Base-by-base conservation (phyloP, 257 asterid species). In the Linderniella brevidens region DNA sequence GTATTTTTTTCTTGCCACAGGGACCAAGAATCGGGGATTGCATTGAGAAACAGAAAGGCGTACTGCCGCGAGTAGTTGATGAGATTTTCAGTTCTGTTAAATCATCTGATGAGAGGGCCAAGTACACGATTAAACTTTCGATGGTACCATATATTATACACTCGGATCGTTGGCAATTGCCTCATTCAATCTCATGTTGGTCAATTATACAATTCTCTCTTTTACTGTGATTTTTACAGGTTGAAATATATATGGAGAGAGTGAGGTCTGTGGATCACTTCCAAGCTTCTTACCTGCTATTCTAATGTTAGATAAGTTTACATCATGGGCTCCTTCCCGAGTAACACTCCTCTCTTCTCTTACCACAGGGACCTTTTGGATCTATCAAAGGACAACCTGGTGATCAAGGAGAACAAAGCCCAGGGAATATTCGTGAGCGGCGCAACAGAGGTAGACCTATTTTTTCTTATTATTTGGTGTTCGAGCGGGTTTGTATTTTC, bases 181-280 rank as follows among this genome's bases (percentile, higher is more conserved):
- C 6, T 3, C 32, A 25, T 25, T 17, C 32, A 8, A 36, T 50
- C 20, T 46, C 13, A 13, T 15, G 17, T 42, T 68, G n/a, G 32
- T 25, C 32, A 25, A 25, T 52, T 40, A 17, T 20, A 37, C 19
- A 20, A 12, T 49, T 58, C 41, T 11, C 48, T 50, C 48, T 55
- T 50, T 41, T 39, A 41, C 43, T 61, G 12, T 64, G 56, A 53
- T 49, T 47, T 51, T 63, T 64, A 43, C 76, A 84, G 95, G 95
- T 74, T 36, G 95, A 84, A 75, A 75, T 84, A 47, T 80, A 80
- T 60, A 71, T 80, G 92, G 95, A 84, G 72, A 84, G 69, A 80
- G 77, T 84, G 45, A 84, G 95, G 95, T 84, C 35, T 42, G n/a
- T n/a, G 83, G 52, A 61, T 55, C 52, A 48, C 63, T 8, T 19